Base-by-base conservation (phyloP, 345 rosid genomes). In the Eucalyptus cloeziana region DNA sequence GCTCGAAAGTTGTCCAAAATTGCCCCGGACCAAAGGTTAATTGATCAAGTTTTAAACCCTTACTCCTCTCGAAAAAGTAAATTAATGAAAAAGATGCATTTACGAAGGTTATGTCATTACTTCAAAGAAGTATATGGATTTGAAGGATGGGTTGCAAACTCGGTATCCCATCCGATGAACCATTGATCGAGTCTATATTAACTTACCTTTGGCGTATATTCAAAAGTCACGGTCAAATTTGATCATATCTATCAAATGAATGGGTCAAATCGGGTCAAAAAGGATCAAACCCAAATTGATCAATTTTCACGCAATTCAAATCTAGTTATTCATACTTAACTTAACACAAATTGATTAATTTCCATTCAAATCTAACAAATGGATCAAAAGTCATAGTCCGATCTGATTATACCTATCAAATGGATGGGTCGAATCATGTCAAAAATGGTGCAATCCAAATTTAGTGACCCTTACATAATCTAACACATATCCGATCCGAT, bases 191-290 rank as follows among this genome's bases (percentile, higher is more conserved):
- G 5, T 10, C 27, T 37, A 37, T 10, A 69, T 5, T 69, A 69
- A 33, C 37, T 31, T 19, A 17, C 7, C 6, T 33, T 69, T 5
- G 43, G 1, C 4, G 0, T 37, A 69, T 25, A 30, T 21, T 52
- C 2, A 2, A 19, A 52, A 64, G 37, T 4, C 5, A 7, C 1
- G 2, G 1, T n/a, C 17, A n/a, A 33, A 64, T 64, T 24, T 22
- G 30, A 24, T 56, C 4, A 24, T 24, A 56, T 25, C 3, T 24
- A 25, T 56, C 13, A 24, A 56, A 56, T 1, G 13, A 22, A 56
- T 0, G 6, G 30, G 30, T 24, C 13, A 56, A 24, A 56, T 22
- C 13, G 10, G 1, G 30, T 56, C 0, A 56, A 56, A 56, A 56
- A 56, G 10, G 6, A 10, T 56, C 30, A 10, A 56, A 24, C 6